phyloP scores from a whole-genome alignment of 768 basidiomycete species.

The Pholiota microspora region DNA sequence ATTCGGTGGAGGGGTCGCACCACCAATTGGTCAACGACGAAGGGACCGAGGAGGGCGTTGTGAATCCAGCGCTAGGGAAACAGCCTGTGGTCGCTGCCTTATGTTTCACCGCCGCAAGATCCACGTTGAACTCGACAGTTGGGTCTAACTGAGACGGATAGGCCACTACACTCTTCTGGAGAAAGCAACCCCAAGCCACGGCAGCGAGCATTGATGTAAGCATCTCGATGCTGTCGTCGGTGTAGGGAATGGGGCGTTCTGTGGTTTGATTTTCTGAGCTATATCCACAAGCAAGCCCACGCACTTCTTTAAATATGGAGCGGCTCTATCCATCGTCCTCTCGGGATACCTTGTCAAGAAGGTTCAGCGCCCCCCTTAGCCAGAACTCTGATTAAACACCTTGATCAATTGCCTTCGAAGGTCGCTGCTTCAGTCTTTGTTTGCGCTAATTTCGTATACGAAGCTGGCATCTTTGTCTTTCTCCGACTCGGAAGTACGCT shows the following conservation, averaged over 20 bases:
- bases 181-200: neutral
- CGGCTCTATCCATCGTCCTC: neutral
- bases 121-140: neutral
- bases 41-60: conserved; percentile 52
- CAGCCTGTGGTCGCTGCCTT: conserved; percentile 24
- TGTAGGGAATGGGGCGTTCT: too few species aligned
- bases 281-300: neutral
- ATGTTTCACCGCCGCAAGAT: neutral
- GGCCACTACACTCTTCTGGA: neutral
- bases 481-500: neutral
- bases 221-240: neutral
- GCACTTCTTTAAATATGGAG: neutral
- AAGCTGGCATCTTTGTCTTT: neutral
- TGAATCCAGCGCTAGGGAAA: conserved; percentile 45
- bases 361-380: too few species aligned
- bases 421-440: neutral
- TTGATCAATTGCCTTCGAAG: neutral
- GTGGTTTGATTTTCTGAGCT: too few species aligned
- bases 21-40: conserved; percentile 52
- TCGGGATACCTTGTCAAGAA: too few species aligned
- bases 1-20: conserved; percentile 64
- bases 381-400: neutral
- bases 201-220: neutral
- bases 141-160: neutral
- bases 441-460: neutral